A percentile compares a stretch with the other conserved stretches of the same genome.
phyloP scores from a whole-genome alignment of 352 stramenopile species.

The Globisporangium cylindrosporum region DNA sequence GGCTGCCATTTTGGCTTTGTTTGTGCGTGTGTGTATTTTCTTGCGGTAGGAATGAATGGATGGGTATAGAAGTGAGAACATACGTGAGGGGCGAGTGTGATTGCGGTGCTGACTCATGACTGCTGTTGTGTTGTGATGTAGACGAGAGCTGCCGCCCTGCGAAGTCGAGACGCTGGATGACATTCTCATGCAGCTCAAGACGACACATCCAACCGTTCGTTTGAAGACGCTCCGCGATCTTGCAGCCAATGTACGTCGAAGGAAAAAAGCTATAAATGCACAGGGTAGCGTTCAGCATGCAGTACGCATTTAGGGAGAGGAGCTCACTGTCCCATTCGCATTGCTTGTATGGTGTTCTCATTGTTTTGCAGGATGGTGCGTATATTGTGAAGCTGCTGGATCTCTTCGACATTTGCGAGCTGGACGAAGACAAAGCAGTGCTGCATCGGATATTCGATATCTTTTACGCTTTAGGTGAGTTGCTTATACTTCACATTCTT shows the following conservation, averaged over 20 bases:
- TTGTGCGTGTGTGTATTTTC: background rate
- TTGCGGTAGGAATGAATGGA: background rate
- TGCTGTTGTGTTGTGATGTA: slow-evolving; percentile 19
- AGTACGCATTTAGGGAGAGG: background rate
- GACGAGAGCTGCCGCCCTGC: slow-evolving; percentile 57
- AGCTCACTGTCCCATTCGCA: background rate
- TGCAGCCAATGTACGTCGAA: slow-evolving; percentile 31
- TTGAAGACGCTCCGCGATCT: slow-evolving; percentile 49
- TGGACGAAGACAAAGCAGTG: slow-evolving; percentile 56
- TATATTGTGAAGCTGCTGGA: slow-evolving; percentile 77
- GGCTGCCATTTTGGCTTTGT: background rate
- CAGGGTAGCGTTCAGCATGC: background rate
- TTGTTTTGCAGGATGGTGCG: slow-evolving; percentile 44
- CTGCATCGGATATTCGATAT: slow-evolving; percentile 73
- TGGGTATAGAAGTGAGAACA: background rate
- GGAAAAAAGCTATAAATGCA: background rate
- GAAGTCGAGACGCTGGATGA: slow-evolving; percentile 67
- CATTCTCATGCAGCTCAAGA: slow-evolving; percentile 59
- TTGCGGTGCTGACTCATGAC: slow-evolving; percentile 5
- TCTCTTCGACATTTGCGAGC: slow-evolving; percentile 68
- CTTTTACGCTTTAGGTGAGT: slow-evolving; percentile 65
- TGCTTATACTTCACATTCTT: too few relatives aligned
- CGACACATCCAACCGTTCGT: slow-evolving; percentile 52
- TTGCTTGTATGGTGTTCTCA: slow-evolving; percentile 1
- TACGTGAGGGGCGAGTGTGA: background rate